Evolutionary conservation across 179 eudicot species (phyloP).

Genomic region (Actinidia chinensis): DNA sequence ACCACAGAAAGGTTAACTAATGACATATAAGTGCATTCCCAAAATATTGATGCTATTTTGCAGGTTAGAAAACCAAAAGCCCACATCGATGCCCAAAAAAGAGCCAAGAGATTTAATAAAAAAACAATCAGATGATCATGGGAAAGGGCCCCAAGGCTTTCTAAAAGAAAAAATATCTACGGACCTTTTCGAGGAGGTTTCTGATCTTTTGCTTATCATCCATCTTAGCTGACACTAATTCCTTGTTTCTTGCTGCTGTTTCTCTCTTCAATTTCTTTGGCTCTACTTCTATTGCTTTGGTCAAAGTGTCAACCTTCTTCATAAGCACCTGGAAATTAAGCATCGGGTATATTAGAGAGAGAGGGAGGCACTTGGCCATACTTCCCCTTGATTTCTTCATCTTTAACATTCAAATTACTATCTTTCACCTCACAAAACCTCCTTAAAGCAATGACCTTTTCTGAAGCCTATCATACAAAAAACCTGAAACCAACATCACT

Average conservation of each 20-base stretch:
- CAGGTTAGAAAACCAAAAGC: neutral
- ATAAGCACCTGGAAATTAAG: slow-evolving; percentile 50
- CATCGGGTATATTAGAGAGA: slow-evolving; percentile 6
- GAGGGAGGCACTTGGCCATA: neutral
- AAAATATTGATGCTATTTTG: neutral
- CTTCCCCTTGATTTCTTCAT: slow-evolving; percentile 79
- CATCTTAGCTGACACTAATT: slow-evolving; percentile 34
- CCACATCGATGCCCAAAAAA: neutral
- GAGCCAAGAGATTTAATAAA: neutral
- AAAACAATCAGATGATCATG: neutral
- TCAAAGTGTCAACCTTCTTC: slow-evolving; percentile 73
- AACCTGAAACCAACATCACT: slow-evolving; percentile 83
- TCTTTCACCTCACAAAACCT: slow-evolving; percentile 68
- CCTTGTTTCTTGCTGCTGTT: slow-evolving; percentile 43
- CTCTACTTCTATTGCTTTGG: slow-evolving; percentile 68
- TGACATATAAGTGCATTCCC: neutral
- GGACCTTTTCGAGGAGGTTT: slow-evolving; percentile 59
- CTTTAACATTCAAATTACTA: slow-evolving; percentile 48
- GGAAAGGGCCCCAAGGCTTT: neutral
- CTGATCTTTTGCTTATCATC: slow-evolving; percentile 45
- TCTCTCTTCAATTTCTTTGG: slow-evolving; percentile 65
- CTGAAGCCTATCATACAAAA: slow-evolving; percentile 86
- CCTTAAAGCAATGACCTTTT: slow-evolving; percentile 75
- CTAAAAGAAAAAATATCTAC: neutral
- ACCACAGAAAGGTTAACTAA: neutral